Conservation (phyloP, 192 early-diverging fungal species). For the Podila epigama region DNA sequence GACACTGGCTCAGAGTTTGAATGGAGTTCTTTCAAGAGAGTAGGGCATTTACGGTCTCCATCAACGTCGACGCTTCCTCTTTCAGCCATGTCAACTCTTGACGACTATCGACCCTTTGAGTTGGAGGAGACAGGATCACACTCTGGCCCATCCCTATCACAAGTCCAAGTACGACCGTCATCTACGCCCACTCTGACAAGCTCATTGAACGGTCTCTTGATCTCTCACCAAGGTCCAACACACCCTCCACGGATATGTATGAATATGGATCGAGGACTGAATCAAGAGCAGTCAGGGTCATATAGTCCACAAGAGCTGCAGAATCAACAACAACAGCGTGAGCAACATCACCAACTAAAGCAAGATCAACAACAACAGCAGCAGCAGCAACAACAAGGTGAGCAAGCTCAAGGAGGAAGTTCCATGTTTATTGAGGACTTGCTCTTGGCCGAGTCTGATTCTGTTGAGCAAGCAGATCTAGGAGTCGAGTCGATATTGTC, state of each 20-base stretch:
- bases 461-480: neutral
- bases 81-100: neutral
- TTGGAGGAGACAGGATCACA: neutral
- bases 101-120: neutral
- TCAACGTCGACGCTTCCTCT: conserved; percentile 39
- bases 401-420: neutral
- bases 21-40: conserved; percentile 29
- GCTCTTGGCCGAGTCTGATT: conserved; percentile 5
- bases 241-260: neutral
- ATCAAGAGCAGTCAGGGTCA: no score
- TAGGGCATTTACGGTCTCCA: conserved; percentile 38
- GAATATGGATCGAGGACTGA: no score
- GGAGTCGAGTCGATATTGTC: conserved; percentile 23
- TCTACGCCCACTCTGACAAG: conserved; percentile 6
- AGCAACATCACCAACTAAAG: neutral
- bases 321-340: neutral
- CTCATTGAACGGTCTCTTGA: conserved; percentile 16
- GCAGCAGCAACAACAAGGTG: neutral
- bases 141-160: neutral
- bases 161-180: conserved; percentile 1
- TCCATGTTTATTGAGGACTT: conserved; percentile 8
- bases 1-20: conserved; percentile 12
- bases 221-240: neutral
- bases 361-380: neutral
- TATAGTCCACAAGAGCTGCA: no score